Base-by-base conservation (phyloP, 176 grass and related monocot genomes). In the Rhynchospora tenuis region DNA sequence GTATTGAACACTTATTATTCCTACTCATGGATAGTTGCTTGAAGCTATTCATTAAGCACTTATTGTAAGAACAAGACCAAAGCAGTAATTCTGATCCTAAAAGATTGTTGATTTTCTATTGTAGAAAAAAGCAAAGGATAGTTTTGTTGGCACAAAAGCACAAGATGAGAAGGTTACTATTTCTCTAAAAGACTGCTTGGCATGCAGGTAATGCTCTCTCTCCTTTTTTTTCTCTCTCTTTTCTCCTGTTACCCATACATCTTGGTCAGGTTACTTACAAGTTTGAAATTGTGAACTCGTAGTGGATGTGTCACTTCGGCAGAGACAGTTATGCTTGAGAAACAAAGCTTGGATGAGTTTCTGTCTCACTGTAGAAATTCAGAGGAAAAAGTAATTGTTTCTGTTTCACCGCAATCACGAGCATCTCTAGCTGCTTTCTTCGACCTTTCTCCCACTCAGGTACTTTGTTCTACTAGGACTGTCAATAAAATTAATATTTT, bases 291-390 rank as follows among this genome's bases (percentile, higher is more conserved):
- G 86, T 88, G 55, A 65, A 88, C 68, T 86, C 86, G 78, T 84
- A 98, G 96, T 90, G 96, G 96, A 20, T 98, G 96, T 60, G 86
- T 98, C 76, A 95, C 96, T 66, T 98, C 96, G 50, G 96, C 96
- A 76, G 96, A 98, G 79, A 98, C 93, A 1, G 82, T 98, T 82
- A 98, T 98, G 96, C 96, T 98, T 15, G 96, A 98, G 93, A 98
- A 98, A 59, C 96, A 98, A 90, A 95, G 89, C 83, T 80, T 98
- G 86, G 86, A 85, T 84, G 96, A 95, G 81, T 93, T 98, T 71
- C 43, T 98, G 78, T 79, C 80, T 81, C 91, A 82, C 54, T 82
- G 86, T 48, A 84, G 89, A 62, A 91, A 93, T 81, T 93, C 90
- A 26, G 79, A 61, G 22, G 88, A 98, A 85, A 59, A 78, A 27